Conservation (phyloP, 2,329 filamentous ascomycete species). For the Penicillium sp. region DNA sequence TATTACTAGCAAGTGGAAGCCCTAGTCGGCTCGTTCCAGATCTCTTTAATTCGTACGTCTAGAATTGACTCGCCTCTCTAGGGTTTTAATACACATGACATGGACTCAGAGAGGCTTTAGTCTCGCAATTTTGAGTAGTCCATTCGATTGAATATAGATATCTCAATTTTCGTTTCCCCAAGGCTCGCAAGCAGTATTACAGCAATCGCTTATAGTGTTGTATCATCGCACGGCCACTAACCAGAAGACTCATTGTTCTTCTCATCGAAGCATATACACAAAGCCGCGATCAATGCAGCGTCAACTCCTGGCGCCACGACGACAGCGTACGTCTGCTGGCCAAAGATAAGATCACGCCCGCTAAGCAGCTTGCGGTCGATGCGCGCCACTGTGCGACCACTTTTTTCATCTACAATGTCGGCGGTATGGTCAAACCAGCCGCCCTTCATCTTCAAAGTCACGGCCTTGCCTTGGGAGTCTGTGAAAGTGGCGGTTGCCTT, state of each 20-base stretch:
- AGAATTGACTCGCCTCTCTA: too few relatives aligned
- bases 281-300: slow-evolving; percentile 64
- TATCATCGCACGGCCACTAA: neutral
- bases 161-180: too few relatives aligned
- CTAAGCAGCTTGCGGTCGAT: slow-evolving; percentile 64
- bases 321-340: slow-evolving; percentile 67
- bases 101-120: too few relatives aligned
- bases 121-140: too few relatives aligned
- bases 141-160: too few relatives aligned
- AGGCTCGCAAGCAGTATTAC: too few relatives aligned
- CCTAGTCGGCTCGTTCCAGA: too few relatives aligned
- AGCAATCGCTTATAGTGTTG: neutral
- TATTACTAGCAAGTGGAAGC: too few relatives aligned
- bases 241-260: slow-evolving; percentile 54
- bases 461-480: slow-evolving; percentile 48
- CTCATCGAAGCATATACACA: slow-evolving; percentile 71
- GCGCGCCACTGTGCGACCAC: slow-evolving; percentile 56
- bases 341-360: slow-evolving; percentile 59
- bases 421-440: slow-evolving; percentile 62
- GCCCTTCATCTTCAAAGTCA: slow-evolving; percentile 61
- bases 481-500: slow-evolving; percentile 53
- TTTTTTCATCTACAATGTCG: slow-evolving; percentile 58
- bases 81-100: too few relatives aligned
- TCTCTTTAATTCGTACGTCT: too few relatives aligned
- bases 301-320: slow-evolving; percentile 67